These are phyloP conservation scores for Dianthus caryophyllus DNA, from an alignment of 148 eudicot species.

Conservation along the genomic window DNA sequence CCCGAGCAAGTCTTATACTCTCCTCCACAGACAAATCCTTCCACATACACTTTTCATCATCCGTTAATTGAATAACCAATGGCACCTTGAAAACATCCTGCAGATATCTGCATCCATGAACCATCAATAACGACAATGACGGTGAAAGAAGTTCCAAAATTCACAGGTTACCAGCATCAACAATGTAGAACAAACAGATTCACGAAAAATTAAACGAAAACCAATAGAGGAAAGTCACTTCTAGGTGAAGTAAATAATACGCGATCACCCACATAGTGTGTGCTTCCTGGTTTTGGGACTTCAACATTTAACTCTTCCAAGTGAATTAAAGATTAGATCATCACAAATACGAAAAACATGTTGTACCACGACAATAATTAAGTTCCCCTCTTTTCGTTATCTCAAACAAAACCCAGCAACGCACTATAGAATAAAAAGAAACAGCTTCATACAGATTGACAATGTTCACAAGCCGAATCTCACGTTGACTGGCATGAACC, in stretches of 20 bases:
- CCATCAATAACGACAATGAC: slow-evolving; percentile 19
- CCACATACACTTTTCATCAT: slow-evolving; percentile 99
- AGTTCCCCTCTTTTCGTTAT: background rate
- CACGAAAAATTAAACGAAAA: background rate
- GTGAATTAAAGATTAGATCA: background rate
- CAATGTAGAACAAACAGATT: background rate
- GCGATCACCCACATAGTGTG: background rate
- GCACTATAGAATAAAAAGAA: background rate
- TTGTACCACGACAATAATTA: background rate
- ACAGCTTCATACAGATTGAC: background rate
- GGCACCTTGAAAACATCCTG: slow-evolving; percentile 99
- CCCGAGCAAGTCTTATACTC: slow-evolving; percentile 91
- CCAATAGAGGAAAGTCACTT: background rate
- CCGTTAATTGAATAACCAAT: slow-evolving; percentile 88
- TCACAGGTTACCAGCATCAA: background rate
- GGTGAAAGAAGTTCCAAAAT: background rate
- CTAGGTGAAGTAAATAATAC: background rate
- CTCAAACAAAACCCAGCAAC: background rate
- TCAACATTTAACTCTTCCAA: background rate
- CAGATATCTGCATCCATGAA: slow-evolving; percentile 63
- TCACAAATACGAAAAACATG: background rate
- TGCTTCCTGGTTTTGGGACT: background rate
- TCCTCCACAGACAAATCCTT: slow-evolving; percentile 88
- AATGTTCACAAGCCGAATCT: background rate
- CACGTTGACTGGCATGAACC: background rate